These are phyloP conservation scores for Sanghuangporus baumii DNA, from an alignment of 1,284 basidiomycete genomes.

Conservation along the genomic window DNA sequence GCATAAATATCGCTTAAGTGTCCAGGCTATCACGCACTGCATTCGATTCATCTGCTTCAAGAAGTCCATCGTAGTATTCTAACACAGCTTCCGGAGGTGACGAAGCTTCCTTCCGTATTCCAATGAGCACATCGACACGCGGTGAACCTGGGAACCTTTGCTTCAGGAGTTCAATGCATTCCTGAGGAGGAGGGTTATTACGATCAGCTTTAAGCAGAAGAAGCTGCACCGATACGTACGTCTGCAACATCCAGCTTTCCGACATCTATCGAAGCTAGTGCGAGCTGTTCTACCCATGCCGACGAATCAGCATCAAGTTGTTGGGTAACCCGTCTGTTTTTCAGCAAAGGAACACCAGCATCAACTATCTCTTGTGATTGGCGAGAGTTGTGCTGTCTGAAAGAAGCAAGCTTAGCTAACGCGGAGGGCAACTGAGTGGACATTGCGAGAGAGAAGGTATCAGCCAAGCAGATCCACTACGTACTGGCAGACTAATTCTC, in stretches of 20 bases:
- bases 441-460: slow-evolving; percentile 5
- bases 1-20: neutral
- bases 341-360: slow-evolving; percentile 54
- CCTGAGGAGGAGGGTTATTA: slow-evolving; percentile 31
- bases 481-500: neutral
- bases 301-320: slow-evolving; percentile 64
- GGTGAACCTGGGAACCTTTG: slow-evolving; percentile 79
- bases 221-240: slow-evolving; percentile 42
- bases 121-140: slow-evolving; percentile 78
- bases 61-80: slow-evolving; percentile 60
- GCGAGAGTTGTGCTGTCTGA: slow-evolving; percentile 59
- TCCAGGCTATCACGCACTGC: slow-evolving; percentile 46
- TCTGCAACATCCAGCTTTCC: slow-evolving; percentile 77
- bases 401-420: slow-evolving; percentile 62
- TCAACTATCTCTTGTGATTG: slow-evolving; percentile 70
- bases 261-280: slow-evolving; percentile 81
- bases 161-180: slow-evolving; percentile 61
- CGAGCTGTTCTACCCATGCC: slow-evolving; percentile 86
- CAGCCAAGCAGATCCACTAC: neutral
- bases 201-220: neutral
- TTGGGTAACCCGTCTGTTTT: slow-evolving; percentile 40
- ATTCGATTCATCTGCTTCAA: slow-evolving; percentile 71
- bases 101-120: slow-evolving; percentile 79
- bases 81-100: slow-evolving; percentile 60
- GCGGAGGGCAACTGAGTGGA: slow-evolving; percentile 39